Base-by-base conservation (phyloP, 2,329 filamentous ascomycete species). In the Fusarium azukiicola region DNA sequence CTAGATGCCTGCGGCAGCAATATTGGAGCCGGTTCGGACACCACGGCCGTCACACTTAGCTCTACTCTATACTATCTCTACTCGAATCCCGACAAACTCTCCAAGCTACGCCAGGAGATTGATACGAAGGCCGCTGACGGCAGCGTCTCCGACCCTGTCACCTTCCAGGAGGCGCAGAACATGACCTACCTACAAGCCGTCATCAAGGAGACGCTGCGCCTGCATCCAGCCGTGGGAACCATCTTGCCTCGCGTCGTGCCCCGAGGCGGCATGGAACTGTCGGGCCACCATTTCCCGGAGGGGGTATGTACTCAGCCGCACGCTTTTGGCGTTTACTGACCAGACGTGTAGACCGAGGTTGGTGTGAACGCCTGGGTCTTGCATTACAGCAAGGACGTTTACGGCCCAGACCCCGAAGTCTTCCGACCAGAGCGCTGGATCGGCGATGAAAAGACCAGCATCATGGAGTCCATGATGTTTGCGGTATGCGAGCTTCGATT, bases 381-480 rank as follows among this genome's bases (percentile, higher is more conserved):
- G 64, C 64, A 67, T 38, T 67, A 67, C 64, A 67, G 64, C 46
- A 36, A 50, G 64, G 64, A 67, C 46, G 52, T 67, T 32, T 67
- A 67, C 46, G 44, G 64, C 46, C 64, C 64, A 52, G 64, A 67
- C 40, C 64, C 64, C 42, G 46, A 67, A 67, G 46, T 49, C 42
- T 67, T 49, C 64, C 44, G 64, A 21, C 64, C 64, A 67, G 64
- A 67, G 38, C 64, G 64, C 46, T 67, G 64, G 64, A 67, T 67
- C 27, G 44, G 64, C 19, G 46, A 67, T 38, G 64, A 67, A 49
- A 67, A 67, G 44, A 67, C 64, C 64, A 67, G 64, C 46, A 67
- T 67, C 21, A 67, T 67, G 64, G 64, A 52, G 32, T 67, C 64
- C 6, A 67, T 67, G 64, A 67, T 67, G 64, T 67, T 67, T 67